Conservation (phyloP, 1,139 yeast genomes). For the Hemisphaericaspora xylofermentans region DNA sequence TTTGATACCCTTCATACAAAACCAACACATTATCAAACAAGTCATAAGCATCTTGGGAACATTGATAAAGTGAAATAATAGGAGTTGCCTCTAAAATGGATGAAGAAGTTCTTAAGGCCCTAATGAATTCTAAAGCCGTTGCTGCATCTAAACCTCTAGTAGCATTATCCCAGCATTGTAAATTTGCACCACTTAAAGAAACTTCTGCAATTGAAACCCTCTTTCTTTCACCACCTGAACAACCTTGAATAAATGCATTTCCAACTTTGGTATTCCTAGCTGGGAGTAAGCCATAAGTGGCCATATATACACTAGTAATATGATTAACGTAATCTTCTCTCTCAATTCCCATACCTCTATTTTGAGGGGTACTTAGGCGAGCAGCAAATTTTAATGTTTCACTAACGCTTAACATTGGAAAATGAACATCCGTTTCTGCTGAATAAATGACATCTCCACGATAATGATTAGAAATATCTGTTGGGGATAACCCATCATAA, state of each 20-base stretch:
- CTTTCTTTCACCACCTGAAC: slow-evolving; percentile 47
- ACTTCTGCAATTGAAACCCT: slow-evolving; percentile 48
- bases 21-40: slow-evolving; percentile 74
- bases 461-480: slow-evolving; percentile 46
- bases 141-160: slow-evolving; percentile 64
- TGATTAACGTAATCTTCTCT: slow-evolving; percentile 42
- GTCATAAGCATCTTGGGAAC: slow-evolving; percentile 72
- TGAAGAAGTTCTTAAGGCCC: slow-evolving; percentile 65
- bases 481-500: slow-evolving; percentile 52
- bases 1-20: slow-evolving; percentile 76
- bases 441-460: slow-evolving; percentile 52
- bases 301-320: slow-evolving; percentile 44
- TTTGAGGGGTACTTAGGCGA: slow-evolving; percentile 39
- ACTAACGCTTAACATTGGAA: slow-evolving; percentile 52
- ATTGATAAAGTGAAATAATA: slow-evolving; percentile 78
- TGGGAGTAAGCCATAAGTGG: slow-evolving; percentile 39
- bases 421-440: slow-evolving; percentile 54
- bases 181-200: slow-evolving; percentile 32
- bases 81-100: slow-evolving; percentile 58
- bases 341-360: slow-evolving; percentile 32
- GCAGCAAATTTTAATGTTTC: slow-evolving; percentile 50
- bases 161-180: slow-evolving; percentile 63
- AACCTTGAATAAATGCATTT: slow-evolving; percentile 36
- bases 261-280: slow-evolving; percentile 37
- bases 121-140: slow-evolving; percentile 66